These are phyloP conservation scores for Tricholoma terreum DNA, from an alignment of 768 basidiomycete genomes.

Conservation along the genomic window DNA sequence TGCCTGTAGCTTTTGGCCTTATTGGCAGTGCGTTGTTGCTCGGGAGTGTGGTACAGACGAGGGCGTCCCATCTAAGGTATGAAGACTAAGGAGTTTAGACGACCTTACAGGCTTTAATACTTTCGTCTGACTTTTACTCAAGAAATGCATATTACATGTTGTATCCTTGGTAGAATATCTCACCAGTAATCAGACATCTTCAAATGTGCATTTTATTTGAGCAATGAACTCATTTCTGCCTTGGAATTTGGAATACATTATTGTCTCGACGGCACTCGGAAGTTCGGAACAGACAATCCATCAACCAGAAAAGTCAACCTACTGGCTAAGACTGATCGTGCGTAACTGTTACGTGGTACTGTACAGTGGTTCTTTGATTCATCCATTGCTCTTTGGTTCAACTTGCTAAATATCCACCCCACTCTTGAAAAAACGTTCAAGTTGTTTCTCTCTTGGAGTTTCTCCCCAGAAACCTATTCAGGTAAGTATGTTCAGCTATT, in stretches of 20 bases:
- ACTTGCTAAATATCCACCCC: background rate
- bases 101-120: background rate
- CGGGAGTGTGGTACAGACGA: constrained; percentile 13
- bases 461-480: too few species aligned
- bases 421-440: background rate
- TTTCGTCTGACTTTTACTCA: constrained; percentile 15
- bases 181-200: background rate
- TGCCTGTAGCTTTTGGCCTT: constrained; percentile 15
- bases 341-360: background rate
- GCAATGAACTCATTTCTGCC: background rate
- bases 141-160: constrained; percentile 2
- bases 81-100: background rate
- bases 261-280: background rate
- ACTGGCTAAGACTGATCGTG: background rate
- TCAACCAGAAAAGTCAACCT: background rate
- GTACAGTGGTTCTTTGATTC: background rate
- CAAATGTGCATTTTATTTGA: background rate
- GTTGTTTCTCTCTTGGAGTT: background rate
- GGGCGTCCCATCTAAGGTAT: constrained; percentile 12
- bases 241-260: background rate
- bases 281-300: background rate
- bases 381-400: background rate
- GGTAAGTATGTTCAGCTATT: background rate
- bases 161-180: background rate
- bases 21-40: constrained; percentile 14